phyloP scores from a whole-genome alignment of 768 basidiomycete species.

The Pleurotus salmoneostramineus region DNA sequence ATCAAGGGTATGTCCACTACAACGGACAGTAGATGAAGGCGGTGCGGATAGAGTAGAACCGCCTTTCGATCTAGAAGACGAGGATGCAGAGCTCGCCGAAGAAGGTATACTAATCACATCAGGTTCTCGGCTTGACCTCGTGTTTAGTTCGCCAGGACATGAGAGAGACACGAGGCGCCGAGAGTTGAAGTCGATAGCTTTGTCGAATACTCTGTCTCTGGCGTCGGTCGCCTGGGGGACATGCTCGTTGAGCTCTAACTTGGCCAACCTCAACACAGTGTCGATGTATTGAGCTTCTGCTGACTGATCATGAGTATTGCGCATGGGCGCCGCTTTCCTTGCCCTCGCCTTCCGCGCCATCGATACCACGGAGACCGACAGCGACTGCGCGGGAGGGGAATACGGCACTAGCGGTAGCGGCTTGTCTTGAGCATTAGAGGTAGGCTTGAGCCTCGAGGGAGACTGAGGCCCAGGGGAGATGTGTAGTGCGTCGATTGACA shows the following conservation, averaged over 20 bases:
- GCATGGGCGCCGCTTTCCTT: neutral
- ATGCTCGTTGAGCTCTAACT: neutral
- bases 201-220: neutral
- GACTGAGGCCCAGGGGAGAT: neutral
- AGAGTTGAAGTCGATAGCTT: slow-evolving; percentile 3
- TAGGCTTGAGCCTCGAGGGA: neutral
- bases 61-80: neutral
- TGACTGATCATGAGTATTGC: neutral
- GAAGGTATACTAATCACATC: neutral
- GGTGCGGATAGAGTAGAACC: neutral
- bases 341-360: neutral
- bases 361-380: neutral
- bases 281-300: slow-evolving; percentile 2
- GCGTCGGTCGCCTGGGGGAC: neutral
- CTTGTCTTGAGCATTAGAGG: neutral
- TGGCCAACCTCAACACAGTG: neutral
- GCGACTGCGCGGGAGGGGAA: neutral
- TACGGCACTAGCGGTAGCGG: neutral
- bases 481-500: neutral
- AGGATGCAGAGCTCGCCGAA: neutral
- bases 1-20: slow-evolving; percentile 61
- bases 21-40: slow-evolving; percentile 35
- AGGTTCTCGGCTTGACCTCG: neutral
- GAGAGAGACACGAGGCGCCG: neutral
- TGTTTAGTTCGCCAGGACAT: neutral